Evolutionary conservation across 768 basidiomycete species (phyloP).

Genomic region (Baorangia bicolor): DNA sequence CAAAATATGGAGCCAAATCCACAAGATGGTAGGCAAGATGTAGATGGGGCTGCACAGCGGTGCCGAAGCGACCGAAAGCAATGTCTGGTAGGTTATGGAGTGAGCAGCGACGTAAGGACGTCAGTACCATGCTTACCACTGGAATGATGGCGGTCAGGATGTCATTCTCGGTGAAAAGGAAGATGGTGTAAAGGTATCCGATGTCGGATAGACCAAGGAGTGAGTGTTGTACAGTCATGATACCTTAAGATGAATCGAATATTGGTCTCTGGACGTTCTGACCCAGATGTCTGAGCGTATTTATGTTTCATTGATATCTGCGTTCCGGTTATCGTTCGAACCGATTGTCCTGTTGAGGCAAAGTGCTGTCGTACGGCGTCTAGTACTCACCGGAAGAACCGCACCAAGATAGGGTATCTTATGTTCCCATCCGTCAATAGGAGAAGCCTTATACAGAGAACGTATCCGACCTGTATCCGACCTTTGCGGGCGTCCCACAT

Average conservation of each 20-base stretch:
- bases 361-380: neutral
- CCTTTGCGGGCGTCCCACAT: neutral
- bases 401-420: neutral
- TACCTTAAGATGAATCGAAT: neutral
- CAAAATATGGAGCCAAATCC: slow-evolving; percentile 47
- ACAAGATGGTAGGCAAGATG: slow-evolving; percentile 33
- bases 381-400: neutral
- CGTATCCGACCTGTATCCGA: too few relatives aligned
- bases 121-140: slow-evolving; percentile 35
- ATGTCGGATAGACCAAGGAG: slow-evolving; percentile 11
- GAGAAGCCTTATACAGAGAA: neutral
- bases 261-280: neutral
- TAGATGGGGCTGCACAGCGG: slow-evolving; percentile 22
- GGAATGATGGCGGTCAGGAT: slow-evolving; percentile 47
- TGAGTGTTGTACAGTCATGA: slow-evolving; percentile 21
- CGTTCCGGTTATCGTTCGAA: neutral
- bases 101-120: neutral
- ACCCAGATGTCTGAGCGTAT: neutral
- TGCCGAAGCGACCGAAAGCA: slow-evolving; percentile 36
- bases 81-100: slow-evolving; percentile 20
- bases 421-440: neutral
- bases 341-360: neutral
- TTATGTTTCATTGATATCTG: slow-evolving; percentile 1
- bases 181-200: slow-evolving; percentile 29
- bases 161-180: slow-evolving; percentile 47